Base-by-base conservation (phyloP, 768 basidiomycete genomes). In the Strobilomyces dryophilus region DNA sequence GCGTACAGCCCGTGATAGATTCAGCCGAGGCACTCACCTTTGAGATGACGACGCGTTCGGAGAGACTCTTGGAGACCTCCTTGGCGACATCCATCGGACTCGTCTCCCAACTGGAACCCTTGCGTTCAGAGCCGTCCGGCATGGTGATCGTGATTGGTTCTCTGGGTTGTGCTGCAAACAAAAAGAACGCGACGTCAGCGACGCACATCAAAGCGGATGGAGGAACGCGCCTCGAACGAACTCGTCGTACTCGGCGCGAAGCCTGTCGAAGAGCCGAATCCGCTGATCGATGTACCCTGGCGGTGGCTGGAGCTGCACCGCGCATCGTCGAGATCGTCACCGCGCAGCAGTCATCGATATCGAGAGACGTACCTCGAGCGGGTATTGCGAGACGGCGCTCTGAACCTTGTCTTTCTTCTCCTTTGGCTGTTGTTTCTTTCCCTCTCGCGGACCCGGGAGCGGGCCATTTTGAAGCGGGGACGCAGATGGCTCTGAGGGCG, bases 91-190 rank as follows among this genome's bases (percentile, higher is more conserved):
- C 83, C 83, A 98, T 81, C 2, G 97, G 97, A 51, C 81, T 88
- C 18, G 95, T 98, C 75, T 97, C 91, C 92, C 92, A 99, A 69
- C 90, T 87, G 54, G 76, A 92, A 18, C 83, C 95, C 55, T 88
- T 82, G 48, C 90, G 82, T 61, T 86, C 79, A 8, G 87, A 84
- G 15, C 95, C 93, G 75, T 98, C 91, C 6, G 84, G 87, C 57
- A 99, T 70, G 4, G 90, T 93, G 64, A 99, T 75, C 3, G 74
- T 77, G 61, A 98, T 95, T 44, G 87, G 83, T 58, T 89, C 83
- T 36, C 92, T 82, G 8, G 91, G 85, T 76, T 95, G 89, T 1
- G 77, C 88, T 62, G 47, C 18, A 18, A 40, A 34, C 21, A 10
- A 10, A 40, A 29, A 45, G 15, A 24, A 12, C 11, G 9, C 15